A percentile compares a stretch with the other conserved stretches of the same genome.
phyloP scores from a whole-genome alignment of 1,284 basidiomycete genomes.

The Cutaneotrichosporon sp. region DNA sequence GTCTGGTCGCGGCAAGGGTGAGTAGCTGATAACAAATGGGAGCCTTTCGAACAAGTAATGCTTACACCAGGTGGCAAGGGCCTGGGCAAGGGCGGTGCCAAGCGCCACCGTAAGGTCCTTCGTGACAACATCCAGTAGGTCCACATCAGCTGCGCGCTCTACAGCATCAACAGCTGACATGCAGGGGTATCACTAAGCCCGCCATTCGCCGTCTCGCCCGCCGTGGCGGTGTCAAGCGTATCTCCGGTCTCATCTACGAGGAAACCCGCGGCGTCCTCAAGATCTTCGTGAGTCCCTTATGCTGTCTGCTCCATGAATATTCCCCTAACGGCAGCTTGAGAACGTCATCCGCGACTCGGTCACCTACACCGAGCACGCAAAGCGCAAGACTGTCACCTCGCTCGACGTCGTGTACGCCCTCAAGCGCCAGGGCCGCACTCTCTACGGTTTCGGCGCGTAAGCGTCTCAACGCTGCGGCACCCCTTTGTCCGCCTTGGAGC shows the following conservation, averaged over 20 bases:
- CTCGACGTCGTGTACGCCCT: constrained; percentile 78
- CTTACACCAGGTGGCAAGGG: constrained; percentile 57
- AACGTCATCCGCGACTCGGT: constrained; percentile 80
- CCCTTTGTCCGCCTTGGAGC: not conserved
- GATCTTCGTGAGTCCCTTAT: constrained; percentile 54
- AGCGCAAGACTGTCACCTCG: constrained; percentile 83
- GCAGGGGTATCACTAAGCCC: constrained; percentile 70
- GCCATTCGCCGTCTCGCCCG: constrained; percentile 90
- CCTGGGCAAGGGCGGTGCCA: constrained; percentile 79
- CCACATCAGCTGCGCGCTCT: constrained; percentile 1
- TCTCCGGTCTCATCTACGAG: constrained; percentile 86
- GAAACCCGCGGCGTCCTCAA: constrained; percentile 83
- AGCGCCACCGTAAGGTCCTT: constrained; percentile 77
- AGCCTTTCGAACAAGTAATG: not conserved
- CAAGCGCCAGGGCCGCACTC: constrained; percentile 81
- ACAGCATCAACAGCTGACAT: not conserved
- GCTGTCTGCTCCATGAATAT: not conserved
- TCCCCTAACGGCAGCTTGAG: constrained; percentile 30
- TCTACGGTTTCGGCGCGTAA: constrained; percentile 76
- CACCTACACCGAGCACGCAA: constrained; percentile 89
- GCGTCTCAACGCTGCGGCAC: no score
- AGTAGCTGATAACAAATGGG: no score
- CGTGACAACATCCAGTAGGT: constrained; percentile 74
- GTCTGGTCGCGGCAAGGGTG: constrained; percentile 73
- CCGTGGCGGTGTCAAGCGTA: constrained; percentile 93